Evolutionary conservation across 805 yeast species (phyloP), one percentile per base, ranked within the genome.

Genomic region (Diddensiella caesifluorescens): DNA sequence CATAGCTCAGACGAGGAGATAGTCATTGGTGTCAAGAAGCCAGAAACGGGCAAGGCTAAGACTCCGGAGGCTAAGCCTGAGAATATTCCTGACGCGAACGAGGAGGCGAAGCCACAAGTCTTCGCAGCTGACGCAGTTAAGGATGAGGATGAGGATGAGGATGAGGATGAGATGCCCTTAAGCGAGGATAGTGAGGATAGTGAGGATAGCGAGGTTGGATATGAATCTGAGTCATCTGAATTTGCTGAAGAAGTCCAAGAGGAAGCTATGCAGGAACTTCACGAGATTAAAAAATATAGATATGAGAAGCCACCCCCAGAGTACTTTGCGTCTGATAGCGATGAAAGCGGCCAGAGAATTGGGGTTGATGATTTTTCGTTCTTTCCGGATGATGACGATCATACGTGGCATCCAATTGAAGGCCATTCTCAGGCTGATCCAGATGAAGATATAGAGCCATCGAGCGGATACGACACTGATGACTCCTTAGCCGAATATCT

Each of bases 121-220:
- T 9, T 26, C 15, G 39, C 6, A 35, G 10, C 7, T 13, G 38
- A 35, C 9, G 39, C 20, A 6, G 37, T 5, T 7, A 25, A 22
- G 6, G 39, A n/a, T 26, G 35, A 13, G 5, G 39, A 22, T 25
- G 40, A 38, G 9, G 19, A 38, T 26, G 41, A 38, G 5, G 44
- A 36, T 18, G 41, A 20, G 6, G 16, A 29, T 38, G 41, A 29
- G 9, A n/a, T 30, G 13, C n/a, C 9, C 9, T n/a, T n/a, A 10
- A 10, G 16, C 12, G 42, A 36, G 12, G 41, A 28, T 12, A 12
- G 32, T 9, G 39, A 30, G 7, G 19, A 36, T 7, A 12, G 12
- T 10, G 41, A 36, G 42, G 39, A 36, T 9, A 10, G 9, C 9
- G 16, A 29, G 33, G 33, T 7, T 13, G 33, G 16, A 15, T 25